Evolutionary conservation across 768 basidiomycete species (phyloP), one percentile per base, ranked within the genome.

Genomic region (Lepiota venenata): DNA sequence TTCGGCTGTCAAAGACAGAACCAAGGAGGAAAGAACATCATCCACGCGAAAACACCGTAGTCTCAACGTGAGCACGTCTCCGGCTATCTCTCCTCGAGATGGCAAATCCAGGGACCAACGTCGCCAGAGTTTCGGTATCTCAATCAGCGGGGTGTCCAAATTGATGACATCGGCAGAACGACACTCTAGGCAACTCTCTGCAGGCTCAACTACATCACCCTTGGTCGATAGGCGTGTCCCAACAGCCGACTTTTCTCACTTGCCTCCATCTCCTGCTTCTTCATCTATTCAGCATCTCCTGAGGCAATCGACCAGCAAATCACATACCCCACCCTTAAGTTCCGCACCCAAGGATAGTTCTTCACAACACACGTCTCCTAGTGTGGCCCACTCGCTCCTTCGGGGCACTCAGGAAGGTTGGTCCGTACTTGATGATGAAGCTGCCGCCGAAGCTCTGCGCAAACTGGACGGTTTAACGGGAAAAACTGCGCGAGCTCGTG

Each of bases 221-320:
- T 76, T 75, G 50, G 74, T 69, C 55, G 83, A 85, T 51, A 65
- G 89, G 16, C 85, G 88, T 36, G 79, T 79, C 37, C 83, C 83
- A 51, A 76, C 81, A 46, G 85, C 78, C 6, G 93, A 94, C 67
- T 93, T 91, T 69, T 92, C 93, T 0, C 91, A 91, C 64, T 76
- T 96, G 3, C 93, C 93, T 11, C 91, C 94, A 12, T 94, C 93
- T 12, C 93, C 93, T 16, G 92, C 93, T 2, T 84, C 91, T n/a
- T 85, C 89, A 4, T 90, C 90, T 4, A 93, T 94, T 53, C 87
- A 91, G 56, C 88, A 91, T 59, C 85, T 94, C 62, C 71, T 93
- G 56, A 79, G 82, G 51, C 81, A 85, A 53, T 70, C 79, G 3
- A 68, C 74, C 40, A 74, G 66, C 36, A 71, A 67, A 50, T 66